These are phyloP conservation scores for Pistacia integerrima DNA, from an alignment of 345 rosid species.

Conservation along the genomic window DNA sequence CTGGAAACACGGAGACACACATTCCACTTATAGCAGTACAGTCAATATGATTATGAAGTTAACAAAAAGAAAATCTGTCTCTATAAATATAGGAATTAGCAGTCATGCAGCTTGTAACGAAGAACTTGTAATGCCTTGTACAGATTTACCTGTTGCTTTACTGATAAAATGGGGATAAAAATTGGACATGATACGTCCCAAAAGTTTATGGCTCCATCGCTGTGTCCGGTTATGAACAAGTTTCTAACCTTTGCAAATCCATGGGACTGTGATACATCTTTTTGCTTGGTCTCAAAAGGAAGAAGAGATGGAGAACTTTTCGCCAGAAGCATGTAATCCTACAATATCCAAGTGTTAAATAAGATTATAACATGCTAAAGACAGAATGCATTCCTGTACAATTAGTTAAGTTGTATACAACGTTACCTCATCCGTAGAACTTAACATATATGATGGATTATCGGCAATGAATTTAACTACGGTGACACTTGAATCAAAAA, in stretches of 20 bases:
- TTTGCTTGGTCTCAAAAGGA: slow-evolving; percentile 53
- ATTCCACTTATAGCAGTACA: not conserved
- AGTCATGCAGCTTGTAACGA: not conserved
- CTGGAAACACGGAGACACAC: not conserved
- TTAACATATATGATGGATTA: slow-evolving; percentile 36
- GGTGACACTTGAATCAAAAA: slow-evolving; percentile 66
- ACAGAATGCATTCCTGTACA: not conserved
- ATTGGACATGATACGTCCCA: slow-evolving; percentile 85
- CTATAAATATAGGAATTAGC: not conserved
- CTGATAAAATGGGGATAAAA: slow-evolving; percentile 54
- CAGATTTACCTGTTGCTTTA: slow-evolving; percentile 74
- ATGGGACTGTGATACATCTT: slow-evolving; percentile 48
- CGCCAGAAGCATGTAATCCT: slow-evolving; percentile 64
- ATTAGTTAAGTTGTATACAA: not conserved
- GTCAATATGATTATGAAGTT: not conserved
- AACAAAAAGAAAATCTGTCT: not conserved
- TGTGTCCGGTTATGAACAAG: slow-evolving; percentile 81
- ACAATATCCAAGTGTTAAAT: slow-evolving; percentile 9
- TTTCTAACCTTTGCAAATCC: slow-evolving; percentile 79
- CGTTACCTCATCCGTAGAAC: slow-evolving; percentile 64
- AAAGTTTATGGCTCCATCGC: slow-evolving; percentile 76
- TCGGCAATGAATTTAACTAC: slow-evolving; percentile 57
- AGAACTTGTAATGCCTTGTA: not conserved
- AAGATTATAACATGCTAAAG: not conserved
- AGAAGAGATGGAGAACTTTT: slow-evolving; percentile 58